These are phyloP conservation scores for Nannizzia gypsea DNA, from an alignment of 2,329 filamentous ascomycete species.

Conservation along the genomic window DNA sequence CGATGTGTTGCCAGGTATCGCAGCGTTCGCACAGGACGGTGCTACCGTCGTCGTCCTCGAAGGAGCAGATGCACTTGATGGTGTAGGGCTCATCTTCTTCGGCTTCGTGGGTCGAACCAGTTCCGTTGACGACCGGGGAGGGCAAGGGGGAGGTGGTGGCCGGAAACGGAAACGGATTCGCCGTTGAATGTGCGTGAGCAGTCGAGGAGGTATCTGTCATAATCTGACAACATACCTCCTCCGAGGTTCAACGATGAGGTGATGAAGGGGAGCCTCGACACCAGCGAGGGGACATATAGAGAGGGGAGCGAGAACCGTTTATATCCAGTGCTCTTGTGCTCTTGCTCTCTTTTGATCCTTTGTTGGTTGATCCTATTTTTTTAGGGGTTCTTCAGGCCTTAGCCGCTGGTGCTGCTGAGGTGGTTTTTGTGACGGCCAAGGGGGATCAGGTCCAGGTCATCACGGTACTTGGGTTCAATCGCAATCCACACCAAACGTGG, in stretches of 20 bases:
- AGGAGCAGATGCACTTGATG: conserved; percentile 96
- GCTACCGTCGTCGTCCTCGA: conserved; percentile 87
- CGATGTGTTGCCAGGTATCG: conserved; percentile 96
- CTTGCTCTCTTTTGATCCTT: neutral
- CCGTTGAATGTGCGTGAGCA: conserved; percentile 38
- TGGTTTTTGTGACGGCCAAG: neutral
- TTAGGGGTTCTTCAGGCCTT: neutral
- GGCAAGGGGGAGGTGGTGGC: conserved; percentile 33
- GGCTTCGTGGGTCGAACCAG: conserved; percentile 29
- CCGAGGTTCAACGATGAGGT: conserved; percentile 14
- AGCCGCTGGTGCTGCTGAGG: neutral
- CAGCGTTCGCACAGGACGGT: conserved; percentile 94
- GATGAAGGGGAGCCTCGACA: conserved; percentile 14
- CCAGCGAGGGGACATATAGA: neutral
- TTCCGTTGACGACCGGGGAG: conserved; percentile 33
- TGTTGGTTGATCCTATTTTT: neutral
- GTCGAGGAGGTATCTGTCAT: conserved; percentile 44
- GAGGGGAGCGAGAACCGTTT: neutral
- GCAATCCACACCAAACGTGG: neutral
- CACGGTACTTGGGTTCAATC: neutral
- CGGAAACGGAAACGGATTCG: conserved; percentile 30
- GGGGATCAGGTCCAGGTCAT: neutral
- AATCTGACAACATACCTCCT: conserved; percentile 41
- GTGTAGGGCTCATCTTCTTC: conserved; percentile 52
- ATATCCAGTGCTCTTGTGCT: neutral